phyloP scores from a whole-genome alignment of 78 protist genomes.

The Mastigamoeba balamuthi region DNA sequence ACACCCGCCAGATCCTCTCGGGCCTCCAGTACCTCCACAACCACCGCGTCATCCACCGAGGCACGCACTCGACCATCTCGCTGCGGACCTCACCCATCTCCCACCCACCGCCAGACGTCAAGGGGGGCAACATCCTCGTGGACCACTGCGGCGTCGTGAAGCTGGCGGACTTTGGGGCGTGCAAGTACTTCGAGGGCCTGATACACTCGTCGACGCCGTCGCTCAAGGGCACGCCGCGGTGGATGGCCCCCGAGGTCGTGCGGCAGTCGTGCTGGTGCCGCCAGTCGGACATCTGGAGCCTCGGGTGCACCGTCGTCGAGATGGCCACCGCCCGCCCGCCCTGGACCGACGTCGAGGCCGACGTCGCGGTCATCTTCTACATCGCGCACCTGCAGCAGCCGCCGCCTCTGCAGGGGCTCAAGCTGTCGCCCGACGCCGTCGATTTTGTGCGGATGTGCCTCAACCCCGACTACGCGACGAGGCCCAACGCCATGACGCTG shows the following conservation, averaged over 20 bases:
- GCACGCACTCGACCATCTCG: no score
- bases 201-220: constrained; percentile 3
- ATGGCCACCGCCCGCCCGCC: constrained; percentile 64
- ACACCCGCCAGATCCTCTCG: constrained; percentile 46
- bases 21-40: constrained; percentile 61
- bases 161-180: constrained; percentile 59
- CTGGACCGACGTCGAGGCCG: constrained; percentile 36
- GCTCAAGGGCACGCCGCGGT: constrained; percentile 63
- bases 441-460: constrained; percentile 38
- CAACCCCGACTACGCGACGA: no score
- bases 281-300: constrained; percentile 53
- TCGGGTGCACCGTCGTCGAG: constrained; percentile 58
- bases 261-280: no score
- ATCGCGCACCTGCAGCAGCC: constrained; percentile 10
- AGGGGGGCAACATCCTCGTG: constrained; percentile 68
- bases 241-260: constrained; percentile 79
- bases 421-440: constrained; percentile 10
- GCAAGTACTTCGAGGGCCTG: constrained; percentile 10
- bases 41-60: constrained; percentile 64
- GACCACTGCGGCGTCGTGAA: constrained; percentile 55
- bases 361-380: constrained; percentile 41
- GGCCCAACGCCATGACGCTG: no score
- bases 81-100: no score
- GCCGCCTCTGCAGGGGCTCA: constrained; percentile 16
- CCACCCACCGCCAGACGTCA: no score